Conservation (phyloP, 768 basidiomycete species). For the Lactifluus echinatus region DNA sequence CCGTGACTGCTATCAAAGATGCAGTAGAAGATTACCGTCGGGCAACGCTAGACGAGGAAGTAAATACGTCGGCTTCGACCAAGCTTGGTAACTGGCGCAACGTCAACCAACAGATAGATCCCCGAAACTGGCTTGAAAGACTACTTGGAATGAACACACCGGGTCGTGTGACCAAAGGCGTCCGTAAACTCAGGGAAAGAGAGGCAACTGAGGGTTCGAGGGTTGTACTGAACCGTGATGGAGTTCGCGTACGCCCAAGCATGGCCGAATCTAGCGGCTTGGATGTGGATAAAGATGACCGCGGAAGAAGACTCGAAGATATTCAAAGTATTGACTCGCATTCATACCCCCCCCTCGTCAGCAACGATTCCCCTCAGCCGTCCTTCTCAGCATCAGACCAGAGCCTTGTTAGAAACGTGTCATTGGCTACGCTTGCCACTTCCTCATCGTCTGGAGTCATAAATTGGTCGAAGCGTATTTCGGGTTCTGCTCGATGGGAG, state of each 20-base stretch:
- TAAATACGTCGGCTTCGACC: constrained; percentile 90
- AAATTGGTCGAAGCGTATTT: constrained; percentile 63
- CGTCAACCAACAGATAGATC: constrained; percentile 76
- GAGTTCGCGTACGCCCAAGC: constrained; percentile 22
- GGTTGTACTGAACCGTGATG: constrained; percentile 47
- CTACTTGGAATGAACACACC: constrained; percentile 64
- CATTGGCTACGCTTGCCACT: constrained; percentile 8
- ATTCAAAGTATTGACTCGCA: constrained; percentile 28
- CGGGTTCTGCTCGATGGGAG: constrained; percentile 81
- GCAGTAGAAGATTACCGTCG: constrained; percentile 95
- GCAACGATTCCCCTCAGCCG: constrained; percentile 12
- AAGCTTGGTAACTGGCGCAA: constrained; percentile 87
- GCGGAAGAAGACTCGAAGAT: constrained; percentile 25
- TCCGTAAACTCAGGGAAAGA: constrained; percentile 71
- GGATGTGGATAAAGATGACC: constrained; percentile 11
- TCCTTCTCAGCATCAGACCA: constrained; percentile 11
- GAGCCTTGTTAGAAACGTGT: background rate
- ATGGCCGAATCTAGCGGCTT: constrained; percentile 27
- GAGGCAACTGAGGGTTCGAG: constrained; percentile 63
- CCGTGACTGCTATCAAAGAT: constrained; percentile 90
- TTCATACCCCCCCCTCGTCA: constrained; percentile 21
- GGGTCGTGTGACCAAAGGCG: constrained; percentile 74
- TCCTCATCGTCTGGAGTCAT: constrained; percentile 48
- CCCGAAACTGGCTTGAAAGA: constrained; percentile 66
- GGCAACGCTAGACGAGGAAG: constrained; percentile 77